These are phyloP conservation scores for Plantago coronopus DNA, from an alignment of 305 asterid genomes.

Conservation along the genomic window DNA sequence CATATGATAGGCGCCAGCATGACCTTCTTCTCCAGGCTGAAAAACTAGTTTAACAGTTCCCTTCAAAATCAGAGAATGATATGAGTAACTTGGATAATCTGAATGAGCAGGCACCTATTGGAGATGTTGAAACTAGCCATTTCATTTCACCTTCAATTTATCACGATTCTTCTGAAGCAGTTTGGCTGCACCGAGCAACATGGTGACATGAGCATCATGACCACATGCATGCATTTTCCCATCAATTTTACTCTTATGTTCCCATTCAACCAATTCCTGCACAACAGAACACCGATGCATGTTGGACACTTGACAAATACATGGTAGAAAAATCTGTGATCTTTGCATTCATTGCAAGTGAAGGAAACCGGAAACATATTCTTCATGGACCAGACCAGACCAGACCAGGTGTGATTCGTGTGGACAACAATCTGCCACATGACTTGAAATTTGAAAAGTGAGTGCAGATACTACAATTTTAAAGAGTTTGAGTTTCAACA, in stretches of 20 bases:
- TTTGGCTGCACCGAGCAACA: conserved; percentile 94
- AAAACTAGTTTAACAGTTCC: conserved; percentile 80
- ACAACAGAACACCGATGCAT: conserved; percentile 13
- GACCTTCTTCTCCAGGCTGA: conserved; percentile 92
- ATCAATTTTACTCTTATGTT: conserved; percentile 72
- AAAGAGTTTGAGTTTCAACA: no score
- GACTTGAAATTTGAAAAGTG: no score
- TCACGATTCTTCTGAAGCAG: conserved; percentile 52
- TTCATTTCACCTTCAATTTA: conserved; percentile 52
- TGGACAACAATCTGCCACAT: no score
- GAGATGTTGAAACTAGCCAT: background rate
- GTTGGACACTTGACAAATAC: conserved; percentile 4
- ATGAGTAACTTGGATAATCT: conserved; percentile 18
- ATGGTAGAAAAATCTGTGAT: background rate
- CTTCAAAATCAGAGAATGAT: conserved; percentile 28
- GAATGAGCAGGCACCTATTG: background rate
- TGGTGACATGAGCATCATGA: conserved; percentile 86
- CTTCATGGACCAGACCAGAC: background rate
- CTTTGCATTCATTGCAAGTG: background rate
- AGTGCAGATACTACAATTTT: no score
- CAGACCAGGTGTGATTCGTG: no score
- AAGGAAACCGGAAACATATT: background rate
- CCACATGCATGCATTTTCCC: conserved; percentile 99
- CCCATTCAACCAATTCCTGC: conserved; percentile 89
- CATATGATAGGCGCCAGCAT: conserved; percentile 65